These are phyloP conservation scores for Keithomyces neogunnii DNA, from an alignment of 2,329 filamentous ascomycete species.

Conservation along the genomic window DNA sequence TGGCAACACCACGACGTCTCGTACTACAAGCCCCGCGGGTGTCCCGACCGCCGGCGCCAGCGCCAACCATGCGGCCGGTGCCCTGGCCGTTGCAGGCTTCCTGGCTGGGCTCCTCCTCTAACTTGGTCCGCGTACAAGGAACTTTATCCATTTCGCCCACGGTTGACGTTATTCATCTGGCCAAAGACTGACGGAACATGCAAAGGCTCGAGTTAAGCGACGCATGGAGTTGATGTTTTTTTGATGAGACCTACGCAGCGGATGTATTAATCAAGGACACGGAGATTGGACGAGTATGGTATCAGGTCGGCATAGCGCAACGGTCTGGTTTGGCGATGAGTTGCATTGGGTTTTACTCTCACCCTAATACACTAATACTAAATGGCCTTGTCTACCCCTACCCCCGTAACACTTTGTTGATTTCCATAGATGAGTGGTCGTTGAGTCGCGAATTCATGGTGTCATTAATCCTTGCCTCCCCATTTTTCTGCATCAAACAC, in stretches of 20 bases:
- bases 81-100: constrained; percentile 29
- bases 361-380: too few relatives aligned
- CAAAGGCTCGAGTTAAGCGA: background rate
- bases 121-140: constrained; percentile 5
- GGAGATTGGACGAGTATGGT: background rate
- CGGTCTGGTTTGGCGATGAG: background rate
- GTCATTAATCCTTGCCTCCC: constrained; percentile 5
- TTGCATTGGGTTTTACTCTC: background rate
- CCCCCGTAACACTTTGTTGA: too few relatives aligned
- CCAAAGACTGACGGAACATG: background rate
- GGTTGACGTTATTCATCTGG: background rate
- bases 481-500: constrained; percentile 17
- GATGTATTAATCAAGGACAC: background rate
- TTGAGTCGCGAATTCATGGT: too few relatives aligned
- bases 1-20: background rate
- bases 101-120: constrained; percentile 34
- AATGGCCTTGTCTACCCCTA: too few relatives aligned
- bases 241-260: background rate
- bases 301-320: background rate
- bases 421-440: too few relatives aligned
- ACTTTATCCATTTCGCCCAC: too few relatives aligned
- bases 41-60: constrained; percentile 18
- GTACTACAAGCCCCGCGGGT: constrained; percentile 1
- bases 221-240: background rate
- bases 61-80: constrained; percentile 23